Conservation (phyloP, 2,329 filamentous ascomycete genomes). For the Ophiostoma perfectum region DNA sequence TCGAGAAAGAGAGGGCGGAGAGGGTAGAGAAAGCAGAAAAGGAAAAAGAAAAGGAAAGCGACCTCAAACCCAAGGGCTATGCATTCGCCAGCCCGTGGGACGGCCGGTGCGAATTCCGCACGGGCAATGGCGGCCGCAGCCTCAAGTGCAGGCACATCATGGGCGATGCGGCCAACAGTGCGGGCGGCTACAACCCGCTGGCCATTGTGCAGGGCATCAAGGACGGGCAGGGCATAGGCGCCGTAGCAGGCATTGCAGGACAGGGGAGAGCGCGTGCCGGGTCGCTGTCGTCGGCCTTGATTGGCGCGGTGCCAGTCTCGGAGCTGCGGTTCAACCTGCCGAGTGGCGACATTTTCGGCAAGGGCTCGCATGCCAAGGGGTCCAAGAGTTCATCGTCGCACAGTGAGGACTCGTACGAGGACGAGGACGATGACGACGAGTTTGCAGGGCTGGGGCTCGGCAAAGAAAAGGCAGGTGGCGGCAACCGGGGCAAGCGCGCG, state of each 20-base stretch:
- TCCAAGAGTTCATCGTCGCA: slow-evolving; percentile 37
- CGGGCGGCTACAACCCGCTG: slow-evolving; percentile 41
- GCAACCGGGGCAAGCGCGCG: slow-evolving; percentile 75
- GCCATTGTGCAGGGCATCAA: slow-evolving; percentile 35
- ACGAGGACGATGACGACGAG: slow-evolving; percentile 31
- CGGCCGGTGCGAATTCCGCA: slow-evolving; percentile 77
- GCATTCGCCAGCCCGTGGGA: slow-evolving; percentile 83
- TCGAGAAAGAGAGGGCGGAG: background rate
- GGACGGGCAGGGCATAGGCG: slow-evolving; percentile 30
- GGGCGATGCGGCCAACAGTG: slow-evolving; percentile 28
- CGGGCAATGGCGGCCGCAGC: slow-evolving; percentile 67
- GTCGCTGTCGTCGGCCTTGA: slow-evolving; percentile 31
- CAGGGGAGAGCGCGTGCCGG: slow-evolving; percentile 26
- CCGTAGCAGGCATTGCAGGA: background rate
- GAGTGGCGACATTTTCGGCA: slow-evolving; percentile 44
- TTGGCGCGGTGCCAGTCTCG: slow-evolving; percentile 53
- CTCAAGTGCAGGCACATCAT: slow-evolving; percentile 71
- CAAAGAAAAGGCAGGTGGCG: slow-evolving; percentile 77
- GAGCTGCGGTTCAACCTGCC: slow-evolving; percentile 90
- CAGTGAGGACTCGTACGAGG: slow-evolving; percentile 31
- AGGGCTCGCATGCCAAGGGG: slow-evolving; percentile 19
- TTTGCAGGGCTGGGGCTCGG: slow-evolving; percentile 57
- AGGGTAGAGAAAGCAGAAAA: background rate
- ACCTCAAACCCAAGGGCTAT: slow-evolving; percentile 58
- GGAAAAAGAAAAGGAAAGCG: slow-evolving; percentile 28